Percentiles rank a stretch among this genome's conserved stretches.
Evolutionary conservation across 495 filamentous ascomycete species (phyloP).

Genomic region (Chlorociboria aeruginascens): DNA sequence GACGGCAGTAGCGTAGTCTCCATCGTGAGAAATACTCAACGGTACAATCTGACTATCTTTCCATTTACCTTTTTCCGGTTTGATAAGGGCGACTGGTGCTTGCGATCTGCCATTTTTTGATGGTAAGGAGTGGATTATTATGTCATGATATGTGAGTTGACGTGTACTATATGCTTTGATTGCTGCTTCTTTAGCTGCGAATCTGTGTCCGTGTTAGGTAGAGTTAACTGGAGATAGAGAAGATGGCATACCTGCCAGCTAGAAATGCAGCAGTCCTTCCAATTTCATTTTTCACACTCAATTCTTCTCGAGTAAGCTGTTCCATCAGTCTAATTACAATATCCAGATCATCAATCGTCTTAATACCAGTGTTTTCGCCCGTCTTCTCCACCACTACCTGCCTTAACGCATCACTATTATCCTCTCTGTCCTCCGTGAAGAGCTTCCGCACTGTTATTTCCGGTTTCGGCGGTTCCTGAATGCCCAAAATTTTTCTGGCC

Average conservation of each 20-base stretch:
- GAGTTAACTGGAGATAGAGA: neutral
- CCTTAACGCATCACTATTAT: neutral
- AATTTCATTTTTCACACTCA: neutral
- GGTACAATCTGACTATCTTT: slow-evolving; percentile 11
- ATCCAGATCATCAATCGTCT: neutral
- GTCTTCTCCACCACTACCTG: neutral
- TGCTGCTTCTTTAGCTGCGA: slow-evolving; percentile 54
- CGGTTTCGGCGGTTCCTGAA: neutral
- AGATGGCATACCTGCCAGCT: slow-evolving; percentile 35
- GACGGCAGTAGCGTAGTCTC: slow-evolving; percentile 33
- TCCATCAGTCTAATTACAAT: neutral
- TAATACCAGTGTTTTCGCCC: neutral
- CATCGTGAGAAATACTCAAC: slow-evolving; percentile 36
- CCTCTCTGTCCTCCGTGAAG: neutral
- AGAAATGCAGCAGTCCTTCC: slow-evolving; percentile 21
- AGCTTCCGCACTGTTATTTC: neutral
- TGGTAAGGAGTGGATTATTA: slow-evolving; percentile 24
- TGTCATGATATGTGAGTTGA: slow-evolving; percentile 31
- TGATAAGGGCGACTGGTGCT: slow-evolving; percentile 8
- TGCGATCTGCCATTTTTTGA: slow-evolving; percentile 6
- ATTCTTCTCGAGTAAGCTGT: neutral
- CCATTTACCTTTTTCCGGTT: slow-evolving; percentile 3
- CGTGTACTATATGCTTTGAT: slow-evolving; percentile 43
- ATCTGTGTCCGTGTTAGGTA: slow-evolving; percentile 23
- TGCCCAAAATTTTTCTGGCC: too few relatives aligned